phyloP scores from a whole-genome alignment of 2,329 filamentous ascomycete genomes.

The Tolypocladium inflatum region DNA sequence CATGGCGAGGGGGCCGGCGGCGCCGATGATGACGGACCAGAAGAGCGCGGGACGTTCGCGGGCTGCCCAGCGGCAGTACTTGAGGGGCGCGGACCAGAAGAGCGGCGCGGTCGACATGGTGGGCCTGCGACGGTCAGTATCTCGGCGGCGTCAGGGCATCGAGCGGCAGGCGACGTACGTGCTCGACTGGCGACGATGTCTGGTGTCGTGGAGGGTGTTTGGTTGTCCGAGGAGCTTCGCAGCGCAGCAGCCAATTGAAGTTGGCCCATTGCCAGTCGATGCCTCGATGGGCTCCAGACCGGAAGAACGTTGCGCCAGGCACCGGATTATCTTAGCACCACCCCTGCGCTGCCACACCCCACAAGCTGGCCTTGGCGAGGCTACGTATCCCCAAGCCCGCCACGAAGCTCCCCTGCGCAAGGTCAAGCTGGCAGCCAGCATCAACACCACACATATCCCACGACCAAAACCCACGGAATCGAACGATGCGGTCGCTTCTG shows the following conservation, averaged over 20 bases:
- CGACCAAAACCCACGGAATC: slow-evolving; percentile 1
- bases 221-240: neutral
- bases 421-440: neutral
- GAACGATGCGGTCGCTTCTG: slow-evolving; percentile 62
- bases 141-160: neutral
- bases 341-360: neutral
- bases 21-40: slow-evolving; percentile 71
- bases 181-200: neutral
- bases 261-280: neutral
- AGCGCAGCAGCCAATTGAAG: neutral
- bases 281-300: neutral
- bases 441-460: neutral
- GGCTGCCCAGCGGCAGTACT: slow-evolving; percentile 80
- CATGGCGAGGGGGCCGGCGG: slow-evolving; percentile 60
- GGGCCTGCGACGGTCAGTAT: slow-evolving; percentile 4
- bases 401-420: neutral
- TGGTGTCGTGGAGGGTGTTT: neutral
- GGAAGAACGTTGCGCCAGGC: neutral
- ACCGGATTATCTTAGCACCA: neutral
- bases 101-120: slow-evolving; percentile 55
- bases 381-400: slow-evolving; percentile 4
- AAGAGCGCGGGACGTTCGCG: slow-evolving; percentile 87
- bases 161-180: neutral
- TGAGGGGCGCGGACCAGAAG: slow-evolving; percentile 78
- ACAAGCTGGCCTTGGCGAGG: neutral